A percentile compares a stretch with the other conserved stretches of the same genome.
Evolutionary conservation across 371 early-diverging fungal genomes (phyloP).

Genomic region (Rhizomucor miehei): DNA sequence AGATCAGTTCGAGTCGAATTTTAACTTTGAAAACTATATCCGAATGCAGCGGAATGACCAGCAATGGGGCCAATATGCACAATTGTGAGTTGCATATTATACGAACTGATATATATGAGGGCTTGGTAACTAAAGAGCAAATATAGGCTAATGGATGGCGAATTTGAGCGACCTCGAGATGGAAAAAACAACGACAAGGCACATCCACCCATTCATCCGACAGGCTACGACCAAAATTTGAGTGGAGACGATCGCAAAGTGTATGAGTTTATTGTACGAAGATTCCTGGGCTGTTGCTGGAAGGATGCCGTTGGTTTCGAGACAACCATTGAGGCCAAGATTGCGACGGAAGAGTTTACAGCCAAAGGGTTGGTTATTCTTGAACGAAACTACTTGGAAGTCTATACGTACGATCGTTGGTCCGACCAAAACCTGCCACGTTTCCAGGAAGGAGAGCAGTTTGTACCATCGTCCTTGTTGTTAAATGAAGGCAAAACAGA

Average conservation of each 20-base stretch:
- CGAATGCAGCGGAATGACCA: conserved; percentile 61
- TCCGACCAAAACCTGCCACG: conserved; percentile 65
- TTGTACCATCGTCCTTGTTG: conserved; percentile 64
- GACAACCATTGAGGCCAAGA: conserved; percentile 68
- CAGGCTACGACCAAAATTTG: conserved; percentile 65
- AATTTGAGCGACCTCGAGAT: conserved; percentile 78
- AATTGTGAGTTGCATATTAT: conserved; percentile 38
- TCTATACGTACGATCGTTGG: conserved; percentile 97
- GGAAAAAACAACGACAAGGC: conserved; percentile 98
- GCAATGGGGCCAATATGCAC: conserved; percentile 68
- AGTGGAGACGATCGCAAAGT: conserved; percentile 73
- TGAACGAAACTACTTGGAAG: conserved; percentile 92
- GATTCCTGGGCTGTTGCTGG: conserved; percentile 95
- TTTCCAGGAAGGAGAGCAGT: conserved; percentile 73
- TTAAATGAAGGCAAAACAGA: conserved; percentile 77
- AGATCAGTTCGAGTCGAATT: conserved; percentile 81
- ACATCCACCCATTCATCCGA: conserved; percentile 99
- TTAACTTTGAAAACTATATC: conserved; percentile 73
- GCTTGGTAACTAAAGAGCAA: background rate
- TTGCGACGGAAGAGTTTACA: conserved; percentile 73
- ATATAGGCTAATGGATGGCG: conserved; percentile 64
- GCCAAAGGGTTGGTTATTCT: conserved; percentile 75
- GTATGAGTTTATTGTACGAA: conserved; percentile 90
- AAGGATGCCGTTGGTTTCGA: conserved; percentile 93
- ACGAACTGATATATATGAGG: background rate